Evolutionary conservation across 352 stramenopile genomes (phyloP), one percentile per base, ranked within the genome.

Genomic region (Phytophthora europaea): DNA sequence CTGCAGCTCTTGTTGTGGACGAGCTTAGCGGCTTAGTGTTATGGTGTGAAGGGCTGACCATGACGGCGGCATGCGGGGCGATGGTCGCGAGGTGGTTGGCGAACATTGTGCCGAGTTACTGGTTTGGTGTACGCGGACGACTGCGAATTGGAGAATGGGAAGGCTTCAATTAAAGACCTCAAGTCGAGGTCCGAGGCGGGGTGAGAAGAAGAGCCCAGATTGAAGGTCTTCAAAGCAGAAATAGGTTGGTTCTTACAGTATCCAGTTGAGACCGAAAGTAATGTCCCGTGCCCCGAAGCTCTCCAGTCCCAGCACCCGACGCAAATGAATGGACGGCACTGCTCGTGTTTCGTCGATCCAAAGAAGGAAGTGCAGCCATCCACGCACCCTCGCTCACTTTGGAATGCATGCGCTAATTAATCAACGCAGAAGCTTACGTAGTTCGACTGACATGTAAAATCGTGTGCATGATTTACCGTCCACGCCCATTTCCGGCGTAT

Each of bases 11-110:
- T 52, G n/a, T 33, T 38, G 61, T 47, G 4, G 55, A 61, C 40
- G 67, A 56, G 48, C 48, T 75, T 23, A 55, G 47, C 13, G 67
- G 40, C 31, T 69, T 68, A 31, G 20, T 23, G 48, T 5, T 38
- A 47, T 51, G 36, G 31, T 72, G 38, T 5, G 28, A 67, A 18
- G 69, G 48, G 10, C 56, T 53, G 6, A 65, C 43, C 51, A 76
- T 55, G 40, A 73, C 64, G 33, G 65, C 57, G 43, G 61, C 72
- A 34, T 78, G 67, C 16, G 66, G 66, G 13, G 72, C 75, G 65
- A 81, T 72, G 23, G 75, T 79, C 18, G 75, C 50, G 59, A 81
- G 72, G 43, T 81, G 75, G 31, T 76, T 79, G 28, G 67, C 38
- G 55, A 81, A 81, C 75, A 79, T 81, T 16, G 13, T 12, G 36